These are phyloP conservation scores for Phytophthora idaei DNA, from an alignment of 352 stramenopile species.

Conservation along the genomic window DNA sequence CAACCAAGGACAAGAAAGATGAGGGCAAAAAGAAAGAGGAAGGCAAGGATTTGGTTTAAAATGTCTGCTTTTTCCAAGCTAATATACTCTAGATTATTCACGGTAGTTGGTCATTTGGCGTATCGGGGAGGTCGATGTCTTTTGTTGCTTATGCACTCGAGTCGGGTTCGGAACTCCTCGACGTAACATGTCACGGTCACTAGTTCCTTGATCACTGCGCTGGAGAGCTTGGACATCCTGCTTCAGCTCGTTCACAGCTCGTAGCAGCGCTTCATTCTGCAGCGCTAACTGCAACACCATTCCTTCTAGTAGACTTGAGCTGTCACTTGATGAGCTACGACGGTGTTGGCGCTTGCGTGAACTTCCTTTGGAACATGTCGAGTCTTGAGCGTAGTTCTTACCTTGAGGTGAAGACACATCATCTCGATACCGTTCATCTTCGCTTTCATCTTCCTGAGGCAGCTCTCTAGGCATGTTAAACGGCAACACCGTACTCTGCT, in stretches of 20 bases:
- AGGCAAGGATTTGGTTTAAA: conserved; percentile 28
- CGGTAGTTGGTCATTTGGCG: conserved; percentile 16
- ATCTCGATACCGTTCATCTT: not conserved
- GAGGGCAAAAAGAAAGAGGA: conserved; percentile 20
- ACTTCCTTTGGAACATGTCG: not conserved
- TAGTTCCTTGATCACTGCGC: conserved; percentile 9
- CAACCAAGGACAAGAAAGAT: conserved; percentile 28
- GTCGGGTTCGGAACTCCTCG: conserved; percentile 1
- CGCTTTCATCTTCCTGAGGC: conserved; percentile 13
- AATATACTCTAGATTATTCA: conserved; percentile 24
- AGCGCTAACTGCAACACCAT: conserved; percentile 66
- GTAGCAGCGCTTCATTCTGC: conserved; percentile 57
- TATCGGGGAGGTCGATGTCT: conserved; percentile 10
- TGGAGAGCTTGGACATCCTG: conserved; percentile 27
- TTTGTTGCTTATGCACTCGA: conserved; percentile 12
- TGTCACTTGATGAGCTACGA: conserved; percentile 5
- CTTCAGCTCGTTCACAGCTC: conserved; percentile 51
- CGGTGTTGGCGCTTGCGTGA: conserved; percentile 1
- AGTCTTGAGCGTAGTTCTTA: not conserved
- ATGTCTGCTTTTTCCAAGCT: conserved; percentile 1
- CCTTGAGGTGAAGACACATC: not conserved
- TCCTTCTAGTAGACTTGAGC: conserved; percentile 50
- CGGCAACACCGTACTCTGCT: conserved; percentile 25
- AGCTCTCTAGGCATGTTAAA: conserved; percentile 3
- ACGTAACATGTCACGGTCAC: conserved; percentile 16